Conservation (phyloP, 1,139 yeast species). For the Chernovozyma aurita region DNA sequence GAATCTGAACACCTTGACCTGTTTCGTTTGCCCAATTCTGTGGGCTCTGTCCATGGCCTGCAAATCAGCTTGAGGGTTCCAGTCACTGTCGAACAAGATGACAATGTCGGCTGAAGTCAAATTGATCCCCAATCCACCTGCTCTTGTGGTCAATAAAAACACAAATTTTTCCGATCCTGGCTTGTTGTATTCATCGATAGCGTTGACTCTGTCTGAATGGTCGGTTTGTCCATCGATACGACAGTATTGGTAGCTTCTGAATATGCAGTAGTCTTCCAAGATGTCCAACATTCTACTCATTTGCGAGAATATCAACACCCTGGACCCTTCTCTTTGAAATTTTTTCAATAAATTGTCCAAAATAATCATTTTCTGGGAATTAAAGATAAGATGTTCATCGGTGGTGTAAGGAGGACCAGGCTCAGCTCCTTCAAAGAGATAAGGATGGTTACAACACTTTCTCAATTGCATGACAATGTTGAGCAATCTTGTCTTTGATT, state of each 20-base stretch:
- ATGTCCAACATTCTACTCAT: constrained; percentile 92
- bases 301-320: constrained; percentile 90
- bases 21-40: constrained; percentile 96
- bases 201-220: constrained; percentile 88
- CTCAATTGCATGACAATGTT: constrained; percentile 96
- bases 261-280: constrained; percentile 84
- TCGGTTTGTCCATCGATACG: constrained; percentile 94
- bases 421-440: constrained; percentile 95
- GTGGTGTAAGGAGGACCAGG: constrained; percentile 99
- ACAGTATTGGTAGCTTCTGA: constrained; percentile 81
- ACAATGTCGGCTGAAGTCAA: constrained; percentile 91
- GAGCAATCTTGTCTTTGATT: constrained; percentile 82
- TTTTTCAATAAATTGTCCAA: constrained; percentile 77
- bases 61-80: constrained; percentile 98
- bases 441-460: constrained; percentile 96
- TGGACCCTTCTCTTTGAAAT: constrained; percentile 71
- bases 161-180: constrained; percentile 82
- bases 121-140: constrained; percentile 98
- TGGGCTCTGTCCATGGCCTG: constrained; percentile 99
- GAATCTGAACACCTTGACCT: constrained; percentile 85
- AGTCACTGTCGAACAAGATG: constrained; percentile 86
- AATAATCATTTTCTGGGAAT: constrained; percentile 87
- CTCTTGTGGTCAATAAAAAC: constrained; percentile 88
- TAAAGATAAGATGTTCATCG: constrained; percentile 85
- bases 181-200: constrained; percentile 86